Evolutionary conservation across 768 basidiomycete genomes (phyloP), one percentile per base, ranked within the genome.

Genomic region (Suillus luteus): DNA sequence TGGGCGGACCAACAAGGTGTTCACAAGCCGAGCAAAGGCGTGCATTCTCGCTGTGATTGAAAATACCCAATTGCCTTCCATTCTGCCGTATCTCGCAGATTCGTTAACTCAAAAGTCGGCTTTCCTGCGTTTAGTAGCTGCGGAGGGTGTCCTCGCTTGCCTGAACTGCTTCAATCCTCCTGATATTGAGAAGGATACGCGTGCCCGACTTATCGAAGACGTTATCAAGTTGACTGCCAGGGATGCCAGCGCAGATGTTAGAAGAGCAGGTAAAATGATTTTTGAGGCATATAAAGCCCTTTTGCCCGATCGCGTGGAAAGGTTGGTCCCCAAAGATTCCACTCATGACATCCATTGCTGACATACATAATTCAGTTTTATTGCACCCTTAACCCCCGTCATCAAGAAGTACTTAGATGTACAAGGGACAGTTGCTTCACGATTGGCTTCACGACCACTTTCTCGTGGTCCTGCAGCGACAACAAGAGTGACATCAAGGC

Each of bases 111-210:
- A 93, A 72, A 94, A 93, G 71, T 86, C 89, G 17, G 74, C 79
- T 22, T 83, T 85, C 2, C 77, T 89, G 35, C 83, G 93, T 60
- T 70, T 90, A 6, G 81, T 83, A 19, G 84, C 86, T n/a, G 83
- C 86, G 3, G 91, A 93, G 73, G 81, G 85, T 37, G 79, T 87
- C 0, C 71, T 93, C 57, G 79, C 82, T 17, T 89, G 87, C 65
- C 77, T 94, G 60, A 90, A 90, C 64, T 87, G 83, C 68, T 88
- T 87, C 72, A 92, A 91, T 74, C 92, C 91, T 10, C 90, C 90
- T 0, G 90, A 93, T 67, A 73, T 93, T 37, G 90, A 91, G 73
- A 89, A 84, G 72, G 90, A 92, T 55, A 64, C 77, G 0, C 79
- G 89, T 17, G 87, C 85, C 0, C 79, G 79, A 52, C 86, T 90